Evolutionary conservation across 2,329 filamentous ascomycete species (phyloP).

Genomic region (Neocatenulostroma microsporum): DNA sequence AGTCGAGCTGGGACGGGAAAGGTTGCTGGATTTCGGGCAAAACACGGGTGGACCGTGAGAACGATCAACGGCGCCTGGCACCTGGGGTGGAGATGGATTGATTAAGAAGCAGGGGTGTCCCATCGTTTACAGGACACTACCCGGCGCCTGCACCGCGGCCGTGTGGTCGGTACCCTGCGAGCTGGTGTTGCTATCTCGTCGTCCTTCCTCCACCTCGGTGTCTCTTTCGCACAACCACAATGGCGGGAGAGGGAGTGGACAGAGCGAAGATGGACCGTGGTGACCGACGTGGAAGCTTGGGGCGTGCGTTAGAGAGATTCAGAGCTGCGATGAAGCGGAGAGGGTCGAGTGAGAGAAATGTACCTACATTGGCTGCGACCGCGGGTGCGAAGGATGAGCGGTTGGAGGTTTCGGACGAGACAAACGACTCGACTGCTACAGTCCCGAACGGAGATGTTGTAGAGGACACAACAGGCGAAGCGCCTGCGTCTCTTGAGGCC

Average conservation of each 20-base stretch:
- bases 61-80: too few species aligned
- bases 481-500: conserved; percentile 5
- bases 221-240: neutral
- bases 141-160: neutral
- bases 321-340: conserved; percentile 17
- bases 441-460: neutral
- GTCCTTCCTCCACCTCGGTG: neutral
- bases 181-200: neutral
- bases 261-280: neutral
- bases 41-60: too few species aligned
- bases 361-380: conserved; percentile 1
- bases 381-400: neutral
- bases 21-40: too few species aligned
- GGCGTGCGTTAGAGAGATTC: conserved; percentile 19
- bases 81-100: too few species aligned
- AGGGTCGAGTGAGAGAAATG: conserved; percentile 8
- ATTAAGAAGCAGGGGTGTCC: neutral
- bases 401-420: neutral
- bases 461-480: neutral
- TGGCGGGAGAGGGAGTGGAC: neutral
- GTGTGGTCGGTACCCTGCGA: neutral
- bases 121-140: neutral
- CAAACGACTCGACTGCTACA: conserved; percentile 1
- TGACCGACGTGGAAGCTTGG: conserved; percentile 17
- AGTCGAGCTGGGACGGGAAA: too few species aligned